These are phyloP conservation scores for Chaetomium olivaceum DNA, from an alignment of 2,329 filamentous ascomycete species.

Conservation along the genomic window DNA sequence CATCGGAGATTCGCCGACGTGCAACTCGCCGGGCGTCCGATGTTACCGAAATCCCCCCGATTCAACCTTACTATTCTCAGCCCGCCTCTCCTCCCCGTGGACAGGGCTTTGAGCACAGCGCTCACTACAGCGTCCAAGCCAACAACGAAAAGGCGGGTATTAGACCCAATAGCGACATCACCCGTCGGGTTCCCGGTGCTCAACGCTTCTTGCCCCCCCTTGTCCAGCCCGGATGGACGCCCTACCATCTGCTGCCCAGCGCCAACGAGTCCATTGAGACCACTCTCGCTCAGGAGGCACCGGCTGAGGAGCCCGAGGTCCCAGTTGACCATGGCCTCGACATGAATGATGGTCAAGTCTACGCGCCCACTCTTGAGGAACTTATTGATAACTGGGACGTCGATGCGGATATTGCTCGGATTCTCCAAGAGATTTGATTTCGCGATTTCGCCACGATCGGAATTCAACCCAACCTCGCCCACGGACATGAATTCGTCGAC, in stretches of 20 bases:
- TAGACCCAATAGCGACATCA: conserved; percentile 15
- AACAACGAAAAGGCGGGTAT: conserved; percentile 11
- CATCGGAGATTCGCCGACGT: conserved; percentile 25
- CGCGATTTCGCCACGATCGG: not conserved
- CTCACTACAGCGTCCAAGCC: not conserved
- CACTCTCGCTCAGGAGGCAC: not conserved
- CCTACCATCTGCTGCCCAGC: conserved; percentile 14
- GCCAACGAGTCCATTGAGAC: not conserved
- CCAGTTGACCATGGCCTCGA: not conserved
- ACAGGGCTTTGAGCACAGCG: conserved; percentile 16
- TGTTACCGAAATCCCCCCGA: not conserved
- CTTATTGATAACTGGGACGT: conserved; percentile 9
- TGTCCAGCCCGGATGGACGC: conserved; percentile 15
- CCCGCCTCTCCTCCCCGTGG: not conserved
- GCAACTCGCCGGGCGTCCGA: not conserved
- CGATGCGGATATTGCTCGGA: conserved; percentile 7
- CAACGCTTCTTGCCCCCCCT: conserved; percentile 20
- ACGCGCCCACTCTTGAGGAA: not conserved
- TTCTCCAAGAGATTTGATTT: conserved; percentile 4
- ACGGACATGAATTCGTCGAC: not conserved
- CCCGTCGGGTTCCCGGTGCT: conserved; percentile 14
- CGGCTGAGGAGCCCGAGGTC: not conserved
- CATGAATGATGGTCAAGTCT: conserved; percentile 5
- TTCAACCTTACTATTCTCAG: not conserved
- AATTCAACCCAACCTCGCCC: not conserved